Evolutionary conservation across 2,329 filamentous ascomycete genomes (phyloP), one percentile per base, ranked within the genome.

Genomic region (Dactylonectria estremocensis): DNA sequence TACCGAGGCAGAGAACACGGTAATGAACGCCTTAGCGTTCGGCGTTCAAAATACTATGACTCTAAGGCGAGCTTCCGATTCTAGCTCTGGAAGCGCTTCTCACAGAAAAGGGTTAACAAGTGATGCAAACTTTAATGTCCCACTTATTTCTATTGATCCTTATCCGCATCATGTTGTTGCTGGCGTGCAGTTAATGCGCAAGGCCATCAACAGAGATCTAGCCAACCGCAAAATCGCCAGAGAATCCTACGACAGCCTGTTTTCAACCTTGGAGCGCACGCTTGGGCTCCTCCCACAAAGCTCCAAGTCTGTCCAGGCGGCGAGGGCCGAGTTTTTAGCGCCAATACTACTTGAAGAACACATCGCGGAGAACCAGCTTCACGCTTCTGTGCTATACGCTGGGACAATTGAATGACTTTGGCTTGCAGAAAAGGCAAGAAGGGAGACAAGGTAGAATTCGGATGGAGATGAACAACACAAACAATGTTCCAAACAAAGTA

Each of bases 161-260:
- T 79, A 79, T 28, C 77, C 78, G 0, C 78, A 80, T 24, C 78
- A 79, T 35, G 72, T 77, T 22, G 77, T 79, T 2, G 77, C 77
- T 13, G 72, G 73, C 3, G 76, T 79, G 5, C 77, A 78, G 11
- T 66, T 79, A 3, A 54, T 78, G 24, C 72, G 72, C 2, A 78
- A 79, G 45, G 74, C 77, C 1, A 74, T 78, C 13, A 75, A 79
- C 6, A 68, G 78, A 2, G 77, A 79, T n/a, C 73, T 75, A 45
- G 61, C 50, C 7, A 33, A 35, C 16, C 73, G 71, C 0, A 77
- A 77, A 24, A 78, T 79, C 8, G 57, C 71, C 0, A 67, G 73
- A 18, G 76, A 75, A 16, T 75, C 77, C 2, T 75, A 78, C 24
- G 59, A 69, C 5, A 77, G 69, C 56, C 56, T 79, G 13, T 57